phyloP scores from a whole-genome alignment of 495 filamentous ascomycete species.

The Lophium mytilinum region DNA sequence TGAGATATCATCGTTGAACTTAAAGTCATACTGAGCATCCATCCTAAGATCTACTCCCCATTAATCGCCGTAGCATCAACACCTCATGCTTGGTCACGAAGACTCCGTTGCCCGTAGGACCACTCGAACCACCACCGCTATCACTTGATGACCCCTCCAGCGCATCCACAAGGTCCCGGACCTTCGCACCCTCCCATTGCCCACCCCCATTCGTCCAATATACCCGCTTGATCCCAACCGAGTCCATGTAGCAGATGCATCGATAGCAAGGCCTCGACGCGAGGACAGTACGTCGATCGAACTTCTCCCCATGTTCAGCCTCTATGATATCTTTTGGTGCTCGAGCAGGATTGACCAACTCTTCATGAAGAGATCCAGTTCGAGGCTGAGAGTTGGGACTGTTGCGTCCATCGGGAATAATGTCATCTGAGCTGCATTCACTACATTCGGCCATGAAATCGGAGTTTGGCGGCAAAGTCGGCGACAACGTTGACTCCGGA shows the following conservation, averaged over 20 bases:
- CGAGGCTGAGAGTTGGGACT: background rate
- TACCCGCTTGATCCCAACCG: constrained; percentile 45
- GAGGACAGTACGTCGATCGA: constrained; percentile 17
- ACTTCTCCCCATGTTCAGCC: constrained; percentile 5
- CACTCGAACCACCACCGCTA: constrained; percentile 13
- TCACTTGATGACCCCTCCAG: constrained; percentile 28
- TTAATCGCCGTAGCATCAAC: constrained; percentile 37
- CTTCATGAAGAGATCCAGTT: constrained; percentile 41
- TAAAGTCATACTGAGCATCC: no score
- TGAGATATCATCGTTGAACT: no score
- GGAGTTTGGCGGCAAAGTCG: background rate
- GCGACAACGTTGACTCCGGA: background rate
- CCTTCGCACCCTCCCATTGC: constrained; percentile 44
- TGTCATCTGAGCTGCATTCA: background rate
- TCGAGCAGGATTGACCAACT: constrained; percentile 25
- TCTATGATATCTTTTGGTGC: background rate
- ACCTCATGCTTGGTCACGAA: constrained; percentile 49
- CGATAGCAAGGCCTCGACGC: constrained; percentile 44
- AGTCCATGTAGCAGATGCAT: constrained; percentile 44
- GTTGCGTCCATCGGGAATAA: background rate
- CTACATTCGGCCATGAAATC: background rate
- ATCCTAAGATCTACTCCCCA: constrained; percentile 20
- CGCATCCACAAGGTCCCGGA: constrained; percentile 41
- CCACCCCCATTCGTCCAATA: constrained; percentile 45
- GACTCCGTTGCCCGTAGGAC: constrained; percentile 20